Base-by-base conservation (phyloP, 306 rosid genomes). In the Carpinus viminea region DNA sequence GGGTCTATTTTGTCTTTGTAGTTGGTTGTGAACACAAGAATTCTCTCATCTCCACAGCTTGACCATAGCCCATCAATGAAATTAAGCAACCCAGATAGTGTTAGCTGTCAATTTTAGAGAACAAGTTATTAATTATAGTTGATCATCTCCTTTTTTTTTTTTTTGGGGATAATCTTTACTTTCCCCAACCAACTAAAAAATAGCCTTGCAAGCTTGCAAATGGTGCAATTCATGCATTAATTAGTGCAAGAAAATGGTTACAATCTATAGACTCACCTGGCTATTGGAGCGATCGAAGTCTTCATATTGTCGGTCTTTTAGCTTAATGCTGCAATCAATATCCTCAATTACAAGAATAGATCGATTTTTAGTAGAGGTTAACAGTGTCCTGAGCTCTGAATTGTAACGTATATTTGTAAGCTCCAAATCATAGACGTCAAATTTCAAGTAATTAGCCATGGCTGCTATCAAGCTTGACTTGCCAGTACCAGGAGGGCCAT, bases 381-480 rank as follows among this genome's bases (percentile, higher is more conserved):
- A 26, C 56, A 86, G 74, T 0, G 12, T 46, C 36, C 84, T 72
- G 1, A 86, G 80, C 13, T 76, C 84, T 8, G 80, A 46, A 41
- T 83, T 81, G 38, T 46, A 57, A 0, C 1, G 54, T 16, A 80
- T 10, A 45, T 45, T 20, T 5, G 84, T 45, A 15, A 81, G 89
- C 82, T 83, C 90, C 74, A 86, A 62, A 28, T 86, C 87, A 72
- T 77, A 86, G 56, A 83, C 10, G 74, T 83, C 80, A 46, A 80
- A 86, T 76, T 81, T 78, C 24, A 86, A 75, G 79, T 83, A 68
- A 68, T 86, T 76, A 28, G 80, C 87, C 89, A 86, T 81, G 68
- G 85, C 89, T 31, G 87, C 84, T 46, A 86, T 66, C 85, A 83
- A 73, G 82, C 89, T 86, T 0, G 87, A 80, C 62, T 86, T 86